Percentiles rank a stretch among this genome's conserved stretches.
These are phyloP conservation scores for Phialocephala sp. DNA, from an alignment of 2,329 filamentous ascomycete genomes.

Conservation along the genomic window DNA sequence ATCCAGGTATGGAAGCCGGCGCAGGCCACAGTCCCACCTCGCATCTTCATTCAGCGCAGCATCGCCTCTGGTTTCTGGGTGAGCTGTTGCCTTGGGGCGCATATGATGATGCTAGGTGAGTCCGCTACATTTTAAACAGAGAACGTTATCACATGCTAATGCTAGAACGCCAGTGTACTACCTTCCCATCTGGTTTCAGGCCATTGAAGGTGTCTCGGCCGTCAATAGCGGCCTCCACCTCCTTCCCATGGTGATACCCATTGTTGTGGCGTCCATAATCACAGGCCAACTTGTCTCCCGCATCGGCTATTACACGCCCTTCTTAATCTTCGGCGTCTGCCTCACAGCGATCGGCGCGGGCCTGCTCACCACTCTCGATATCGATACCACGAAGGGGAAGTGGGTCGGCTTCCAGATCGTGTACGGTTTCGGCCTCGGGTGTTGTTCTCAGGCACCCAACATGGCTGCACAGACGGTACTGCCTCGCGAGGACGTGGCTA, in stretches of 20 bases:
- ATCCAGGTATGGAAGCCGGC: conserved; percentile 40
- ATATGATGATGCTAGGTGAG: conserved; percentile 21
- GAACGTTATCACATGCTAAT: conserved; percentile 1
- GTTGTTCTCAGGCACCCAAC: conserved; percentile 47
- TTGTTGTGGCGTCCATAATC: conserved; percentile 36
- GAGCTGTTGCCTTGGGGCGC: conserved; percentile 18
- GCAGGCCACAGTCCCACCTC: conserved; percentile 44
- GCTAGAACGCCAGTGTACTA: conserved; percentile 44
- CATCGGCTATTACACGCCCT: conserved; percentile 35
- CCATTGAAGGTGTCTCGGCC: conserved; percentile 48
- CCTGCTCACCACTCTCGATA: conserved; percentile 46
- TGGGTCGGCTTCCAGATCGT: conserved; percentile 44
- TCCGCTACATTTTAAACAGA: neutral
- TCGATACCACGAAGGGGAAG: conserved; percentile 41
- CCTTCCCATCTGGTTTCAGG: conserved; percentile 55
- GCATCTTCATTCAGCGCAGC: conserved; percentile 44
- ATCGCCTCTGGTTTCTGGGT: conserved; percentile 32
- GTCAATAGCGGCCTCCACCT: conserved; percentile 50
- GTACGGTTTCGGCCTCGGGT: conserved; percentile 33
- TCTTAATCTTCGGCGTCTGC: conserved; percentile 20
- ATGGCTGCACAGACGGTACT: conserved; percentile 53
- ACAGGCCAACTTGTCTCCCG: conserved; percentile 32
- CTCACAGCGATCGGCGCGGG: conserved; percentile 46
- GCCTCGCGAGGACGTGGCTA: conserved; percentile 55
- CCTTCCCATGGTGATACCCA: conserved; percentile 41